Evolutionary conservation across 805 yeast species (phyloP), one percentile per base, ranked within the genome.

Genomic region (Kodamaea restingae): DNA sequence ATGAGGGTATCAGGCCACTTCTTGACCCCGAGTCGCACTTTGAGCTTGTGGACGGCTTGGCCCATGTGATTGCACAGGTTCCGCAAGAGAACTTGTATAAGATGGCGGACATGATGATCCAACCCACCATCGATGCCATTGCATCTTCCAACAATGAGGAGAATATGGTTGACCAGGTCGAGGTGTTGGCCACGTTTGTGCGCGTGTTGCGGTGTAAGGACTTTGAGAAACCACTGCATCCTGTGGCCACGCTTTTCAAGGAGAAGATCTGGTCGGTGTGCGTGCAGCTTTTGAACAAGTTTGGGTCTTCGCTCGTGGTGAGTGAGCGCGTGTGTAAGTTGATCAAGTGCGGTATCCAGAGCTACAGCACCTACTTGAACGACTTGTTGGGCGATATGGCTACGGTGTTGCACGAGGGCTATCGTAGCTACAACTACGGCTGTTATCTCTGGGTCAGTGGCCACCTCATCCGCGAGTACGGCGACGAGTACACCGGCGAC

Each of bases 401-500:
- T 1, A 80, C 74, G 39, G 61, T 81, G 35, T 70, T 88, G 40
- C 81, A 77, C 15, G 70, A 71, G 27, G 93, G 95, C 1, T 90
- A 88, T 63, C 71, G 78, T 32, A 63, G 64, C 18, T 82, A 83
- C 15, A 75, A 79, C 25, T 76, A 66, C 52, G 97, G 96, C 3
- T 86, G 95, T 56, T 88, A 83, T 55, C 63, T 90, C 40, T 90
- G 95, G 93, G 91, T 86, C 10, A 81, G 95, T 2, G 97, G 96
- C 7, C 71, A 84, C 7, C 65, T 88, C 18, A 78, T 85, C 38
- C 77, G 85, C 41, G 50, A 86, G 44, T 90, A 72, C 59, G 78
- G 81, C 21, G 82, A 80, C 47, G 78, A 73, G 33, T 73, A 67
- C 42, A 39, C 54, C 24, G 60, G 63, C n/a, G 71, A 57, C 7